Base-by-base conservation (phyloP, 1,284 basidiomycete genomes). In the Ganoderma lucidum region DNA sequence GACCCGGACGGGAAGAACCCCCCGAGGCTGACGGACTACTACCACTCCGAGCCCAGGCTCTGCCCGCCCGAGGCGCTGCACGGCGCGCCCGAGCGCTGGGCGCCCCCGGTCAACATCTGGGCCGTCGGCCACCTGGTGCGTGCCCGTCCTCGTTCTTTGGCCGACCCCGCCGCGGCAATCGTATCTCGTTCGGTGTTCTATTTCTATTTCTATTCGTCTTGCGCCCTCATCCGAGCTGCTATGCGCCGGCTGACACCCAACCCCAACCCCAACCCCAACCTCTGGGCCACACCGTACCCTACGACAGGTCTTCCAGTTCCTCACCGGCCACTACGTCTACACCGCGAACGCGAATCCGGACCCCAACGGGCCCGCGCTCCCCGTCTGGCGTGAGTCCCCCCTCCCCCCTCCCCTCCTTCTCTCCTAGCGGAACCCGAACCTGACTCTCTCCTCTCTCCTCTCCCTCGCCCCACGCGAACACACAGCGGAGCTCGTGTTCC, bases 71-170 rank as follows among this genome's bases (percentile, higher is more conserved):
- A 74, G 30, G 60, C 60, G 2, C 42, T 68, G 2, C 64, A 65
- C 19, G 63, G 56, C 19, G 32, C 68, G 23, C 42, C 62, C 37
- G n/a, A 61, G 23, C n/a, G 37, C 2, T 70, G 73, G 62, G 65
- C 68, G 9, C 56, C 63, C 2, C 53, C 70, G 4, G 28, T 65
- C 48, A 71, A 74, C 60, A 67, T 72, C 41, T 74, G 73, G 73
- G 56, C 69, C 1, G 28, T 74, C 9, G 73, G 73, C 14, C 70
- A 69, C 63, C 51, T 67, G 64, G 73, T 74, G 30, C 5, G 67
- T 51, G 9, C 6, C 37, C 35, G n/a, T n/a, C n/a, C n/a, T n/a
- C n/a, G 6, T 35, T 35, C 35, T 35, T 35, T 35, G 35, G 1
- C 69, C 44, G n/a, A 1, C 3, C 30, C 15, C 28, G n/a, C n/a